Conservation (phyloP, 1,284 basidiomycete genomes). For the Ganoderma meredithae region DNA sequence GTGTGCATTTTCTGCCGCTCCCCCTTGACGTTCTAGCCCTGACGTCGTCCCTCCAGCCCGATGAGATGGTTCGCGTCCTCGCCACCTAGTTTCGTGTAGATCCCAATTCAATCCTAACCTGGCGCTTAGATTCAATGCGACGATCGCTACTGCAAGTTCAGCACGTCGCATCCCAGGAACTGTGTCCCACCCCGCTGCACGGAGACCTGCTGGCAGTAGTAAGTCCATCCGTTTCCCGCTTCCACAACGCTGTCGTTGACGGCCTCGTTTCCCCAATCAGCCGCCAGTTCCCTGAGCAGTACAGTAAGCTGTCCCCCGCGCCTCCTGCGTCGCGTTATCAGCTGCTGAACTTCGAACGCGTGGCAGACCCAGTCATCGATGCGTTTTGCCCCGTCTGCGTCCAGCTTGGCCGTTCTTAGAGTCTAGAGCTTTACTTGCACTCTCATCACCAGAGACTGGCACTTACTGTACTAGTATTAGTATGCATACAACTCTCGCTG, state of each 20-base stretch:
- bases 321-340: constrained; percentile 17
- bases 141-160: constrained; percentile 74
- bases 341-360: constrained; percentile 25
- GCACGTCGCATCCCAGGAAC: constrained; percentile 62
- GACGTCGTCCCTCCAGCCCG: constrained; percentile 50
- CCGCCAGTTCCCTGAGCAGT: constrained; percentile 74
- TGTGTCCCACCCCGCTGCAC: constrained; percentile 66
- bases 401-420: constrained; percentile 34
- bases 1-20: constrained; percentile 21
- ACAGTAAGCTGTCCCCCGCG: constrained; percentile 47
- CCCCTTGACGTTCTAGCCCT: constrained; percentile 21
- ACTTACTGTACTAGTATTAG: constrained; percentile 20
- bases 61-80: constrained; percentile 56
- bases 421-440: constrained; percentile 19
- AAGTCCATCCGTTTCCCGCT: constrained; percentile 39
- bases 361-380: constrained; percentile 53
- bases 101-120: constrained; percentile 32
- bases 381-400: constrained; percentile 51
- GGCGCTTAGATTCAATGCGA: constrained; percentile 61
- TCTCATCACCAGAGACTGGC: constrained; percentile 7
- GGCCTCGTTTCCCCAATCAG: constrained; percentile 45
- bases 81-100: constrained; percentile 30
- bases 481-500: constrained; percentile 11
- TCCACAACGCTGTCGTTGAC: constrained; percentile 22
- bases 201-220: constrained; percentile 82